Percentiles rank a stretch among this genome's conserved stretches.
Conservation (phyloP, 1,284 basidiomycete species). For the Ganoderma multipileum region DNA sequence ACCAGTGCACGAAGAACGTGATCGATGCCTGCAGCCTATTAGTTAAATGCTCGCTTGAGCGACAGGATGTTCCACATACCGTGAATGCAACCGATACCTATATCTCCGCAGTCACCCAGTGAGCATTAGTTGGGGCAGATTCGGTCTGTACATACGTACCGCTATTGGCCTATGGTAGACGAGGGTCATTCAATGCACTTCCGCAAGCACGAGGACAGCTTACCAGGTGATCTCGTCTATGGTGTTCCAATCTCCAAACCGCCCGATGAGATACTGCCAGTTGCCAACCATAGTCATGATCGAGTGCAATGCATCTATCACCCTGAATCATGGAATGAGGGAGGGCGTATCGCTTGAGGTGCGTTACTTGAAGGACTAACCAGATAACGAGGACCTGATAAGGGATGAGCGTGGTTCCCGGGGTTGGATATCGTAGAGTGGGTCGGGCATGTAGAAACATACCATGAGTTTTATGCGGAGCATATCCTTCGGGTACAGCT, state of each 20-base stretch:
- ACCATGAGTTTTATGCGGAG: slow-evolving; percentile 25
- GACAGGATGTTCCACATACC: slow-evolving; percentile 33
- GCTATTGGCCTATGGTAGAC: slow-evolving; percentile 21
- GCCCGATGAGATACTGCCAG: slow-evolving; percentile 28
- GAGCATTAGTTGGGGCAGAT: background rate
- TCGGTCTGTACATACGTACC: slow-evolving; percentile 10
- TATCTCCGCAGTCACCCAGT: slow-evolving; percentile 9
- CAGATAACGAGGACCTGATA: slow-evolving; percentile 30
- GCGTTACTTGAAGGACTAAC: slow-evolving; percentile 15
- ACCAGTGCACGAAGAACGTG: slow-evolving; percentile 32
- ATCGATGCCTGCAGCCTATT: slow-evolving; percentile 19
- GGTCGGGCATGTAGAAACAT: background rate
- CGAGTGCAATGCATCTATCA: slow-evolving; percentile 26
- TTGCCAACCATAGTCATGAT: slow-evolving; percentile 24
- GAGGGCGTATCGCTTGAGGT: too few relatives aligned
- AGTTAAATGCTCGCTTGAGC: background rate
- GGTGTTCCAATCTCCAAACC: slow-evolving; percentile 25
- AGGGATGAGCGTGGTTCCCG: background rate
- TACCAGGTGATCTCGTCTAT: slow-evolving; percentile 27
- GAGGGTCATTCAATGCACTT: slow-evolving; percentile 29
- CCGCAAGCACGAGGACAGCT: background rate
- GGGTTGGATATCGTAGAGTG: background rate
- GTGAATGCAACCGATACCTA: slow-evolving; percentile 27
- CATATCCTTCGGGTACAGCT: slow-evolving; percentile 25
- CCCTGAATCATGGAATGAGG: slow-evolving; percentile 14